A percentile compares a stretch with the other conserved stretches of the same genome.
phyloP scores from a whole-genome alignment of 768 basidiomycete species.

The Scleroderma citrinum region DNA sequence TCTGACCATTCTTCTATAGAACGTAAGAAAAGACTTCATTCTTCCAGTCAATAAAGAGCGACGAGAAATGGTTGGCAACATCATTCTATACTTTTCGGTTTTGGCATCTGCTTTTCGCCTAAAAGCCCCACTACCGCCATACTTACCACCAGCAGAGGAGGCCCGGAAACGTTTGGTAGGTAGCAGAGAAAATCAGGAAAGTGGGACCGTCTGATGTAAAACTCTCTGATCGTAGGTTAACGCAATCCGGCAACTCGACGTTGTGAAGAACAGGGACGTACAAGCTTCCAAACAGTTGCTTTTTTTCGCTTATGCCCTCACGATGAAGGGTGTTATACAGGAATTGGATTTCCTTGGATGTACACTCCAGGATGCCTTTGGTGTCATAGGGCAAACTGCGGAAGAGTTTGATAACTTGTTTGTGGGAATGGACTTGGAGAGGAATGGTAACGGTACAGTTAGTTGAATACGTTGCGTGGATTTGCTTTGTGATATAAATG shows the following conservation, averaged over 20 bases:
- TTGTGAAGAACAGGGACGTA: slow-evolving; percentile 79
- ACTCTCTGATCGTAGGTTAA: slow-evolving; percentile 53
- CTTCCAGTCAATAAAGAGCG: slow-evolving; percentile 85
- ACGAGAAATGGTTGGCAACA: slow-evolving; percentile 92
- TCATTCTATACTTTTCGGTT: slow-evolving; percentile 83
- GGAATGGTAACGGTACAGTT: slow-evolving; percentile 1
- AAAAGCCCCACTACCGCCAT: slow-evolving; percentile 93
- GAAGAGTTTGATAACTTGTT: slow-evolving; percentile 85
- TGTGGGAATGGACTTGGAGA: slow-evolving; percentile 9
- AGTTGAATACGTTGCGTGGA: slow-evolving; percentile 11
- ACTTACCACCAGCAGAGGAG: slow-evolving; percentile 88
- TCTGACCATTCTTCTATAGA: slow-evolving; percentile 35
- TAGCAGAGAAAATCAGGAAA: background rate
- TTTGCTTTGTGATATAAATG: background rate
- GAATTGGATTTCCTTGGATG: slow-evolving; percentile 81
- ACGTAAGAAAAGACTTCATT: slow-evolving; percentile 81
- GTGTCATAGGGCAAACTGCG: slow-evolving; percentile 78
- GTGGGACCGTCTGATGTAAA: background rate
- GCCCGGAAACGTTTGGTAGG: slow-evolving; percentile 73
- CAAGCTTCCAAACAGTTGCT: slow-evolving; percentile 81
- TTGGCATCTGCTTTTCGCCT: slow-evolving; percentile 74
- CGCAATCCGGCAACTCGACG: slow-evolving; percentile 78
- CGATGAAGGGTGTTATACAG: slow-evolving; percentile 90
- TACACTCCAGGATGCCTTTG: slow-evolving; percentile 84
- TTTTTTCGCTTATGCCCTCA: slow-evolving; percentile 90